Evolutionary conservation across 495 filamentous ascomycete species (phyloP).

Genomic region (Penicillium waksmanii): DNA sequence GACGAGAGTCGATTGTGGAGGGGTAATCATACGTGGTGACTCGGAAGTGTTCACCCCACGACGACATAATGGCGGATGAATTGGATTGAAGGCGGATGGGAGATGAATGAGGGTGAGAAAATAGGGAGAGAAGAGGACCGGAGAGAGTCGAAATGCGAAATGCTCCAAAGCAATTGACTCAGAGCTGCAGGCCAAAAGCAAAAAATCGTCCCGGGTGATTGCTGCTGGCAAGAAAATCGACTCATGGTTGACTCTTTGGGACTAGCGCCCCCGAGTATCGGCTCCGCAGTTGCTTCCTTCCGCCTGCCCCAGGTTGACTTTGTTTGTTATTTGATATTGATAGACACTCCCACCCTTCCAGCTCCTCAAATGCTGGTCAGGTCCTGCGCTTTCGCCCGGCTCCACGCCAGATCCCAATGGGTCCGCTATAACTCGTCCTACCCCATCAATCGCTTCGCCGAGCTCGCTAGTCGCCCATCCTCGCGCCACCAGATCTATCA

Average conservation of each 20-base stretch:
- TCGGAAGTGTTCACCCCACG: slow-evolving; percentile 83
- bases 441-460: slow-evolving; percentile 42
- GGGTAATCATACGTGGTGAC: slow-evolving; percentile 74
- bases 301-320: too few relatives aligned
- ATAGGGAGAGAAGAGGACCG: background rate
- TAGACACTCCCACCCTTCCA: too few relatives aligned
- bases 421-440: slow-evolving; percentile 42
- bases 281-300: slow-evolving; percentile 11
- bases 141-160: background rate
- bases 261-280: slow-evolving; percentile 40
- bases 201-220: too few relatives aligned
- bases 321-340: background rate
- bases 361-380: slow-evolving; percentile 22
- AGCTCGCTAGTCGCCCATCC: slow-evolving; percentile 42
- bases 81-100: slow-evolving; percentile 1
- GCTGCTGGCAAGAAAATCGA: slow-evolving; percentile 31
- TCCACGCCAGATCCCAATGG: slow-evolving; percentile 9
- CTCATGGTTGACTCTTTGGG: slow-evolving; percentile 37
- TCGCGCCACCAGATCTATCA: slow-evolving; percentile 74
- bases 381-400: slow-evolving; percentile 15
- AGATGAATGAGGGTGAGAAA: slow-evolving; percentile 10
- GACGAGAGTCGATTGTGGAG: background rate
- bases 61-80: slow-evolving; percentile 67
- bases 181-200: slow-evolving; percentile 18
- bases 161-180: background rate